A percentile compares a stretch with the other conserved stretches of the same genome.
Conservation (phyloP, 1,139 yeast species). For the Hansenula lynferdii region DNA sequence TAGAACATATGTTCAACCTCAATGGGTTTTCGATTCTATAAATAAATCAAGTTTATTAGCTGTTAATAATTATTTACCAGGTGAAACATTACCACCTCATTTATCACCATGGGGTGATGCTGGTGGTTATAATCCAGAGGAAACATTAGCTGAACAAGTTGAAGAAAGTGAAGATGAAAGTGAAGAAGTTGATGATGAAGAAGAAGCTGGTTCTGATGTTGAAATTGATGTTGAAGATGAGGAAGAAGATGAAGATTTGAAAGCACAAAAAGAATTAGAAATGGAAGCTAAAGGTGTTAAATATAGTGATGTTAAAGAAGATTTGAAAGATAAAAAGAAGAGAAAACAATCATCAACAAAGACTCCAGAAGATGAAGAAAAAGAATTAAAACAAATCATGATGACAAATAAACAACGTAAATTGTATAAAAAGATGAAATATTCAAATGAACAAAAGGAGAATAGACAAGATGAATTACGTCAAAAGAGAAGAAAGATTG, state of each 20-base stretch:
- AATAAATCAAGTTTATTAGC: conserved; percentile 73
- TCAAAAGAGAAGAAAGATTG: conserved; percentile 75
- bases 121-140: conserved; percentile 82
- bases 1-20: conserved; percentile 93
- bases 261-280: conserved; percentile 81
- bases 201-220: conserved; percentile 38
- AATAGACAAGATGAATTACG: conserved; percentile 68
- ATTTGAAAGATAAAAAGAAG: conserved; percentile 18
- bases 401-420: conserved; percentile 96
- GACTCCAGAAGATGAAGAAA: conserved; percentile 65
- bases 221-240: conserved; percentile 37
- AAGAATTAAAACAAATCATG: conserved; percentile 90
- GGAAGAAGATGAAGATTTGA: conserved; percentile 53
- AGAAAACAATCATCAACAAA: conserved; percentile 36
- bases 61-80: conserved; percentile 83
- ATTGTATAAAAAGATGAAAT: conserved; percentile 92
- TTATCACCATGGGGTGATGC: conserved; percentile 99
- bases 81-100: conserved; percentile 95
- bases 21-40: conserved; percentile 93
- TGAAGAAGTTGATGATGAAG: conserved; percentile 45
- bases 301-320: conserved; percentile 50
- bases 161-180: conserved; percentile 47
- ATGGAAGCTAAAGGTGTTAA: conserved; percentile 85
- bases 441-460: conserved; percentile 84
- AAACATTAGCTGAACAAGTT: conserved; percentile 39